phyloP scores from a whole-genome alignment of 2,329 filamentous ascomycete species.

The Aspergillus sp. region DNA sequence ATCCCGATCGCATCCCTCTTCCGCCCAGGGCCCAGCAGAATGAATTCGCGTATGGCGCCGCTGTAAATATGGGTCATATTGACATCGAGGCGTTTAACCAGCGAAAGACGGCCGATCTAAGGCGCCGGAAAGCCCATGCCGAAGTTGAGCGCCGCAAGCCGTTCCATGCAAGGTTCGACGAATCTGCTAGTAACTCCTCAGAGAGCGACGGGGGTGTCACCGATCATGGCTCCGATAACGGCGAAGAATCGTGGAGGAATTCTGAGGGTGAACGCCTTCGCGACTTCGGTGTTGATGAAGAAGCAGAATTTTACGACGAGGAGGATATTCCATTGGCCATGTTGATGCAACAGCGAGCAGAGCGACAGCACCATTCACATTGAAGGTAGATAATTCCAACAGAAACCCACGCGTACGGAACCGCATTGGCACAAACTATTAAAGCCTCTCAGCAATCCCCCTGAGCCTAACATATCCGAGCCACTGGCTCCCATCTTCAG shows the following conservation, averaged over 20 bases:
- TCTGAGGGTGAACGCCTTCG: conserved; percentile 61
- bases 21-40: conserved; percentile 17
- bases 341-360: conserved; percentile 45
- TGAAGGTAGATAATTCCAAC: neutral
- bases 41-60: conserved; percentile 24
- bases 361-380: conserved; percentile 2
- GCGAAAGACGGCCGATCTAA: conserved; percentile 54
- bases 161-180: conserved; percentile 41
- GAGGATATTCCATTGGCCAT: conserved; percentile 61
- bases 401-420: neutral
- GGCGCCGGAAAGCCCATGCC: conserved; percentile 39
- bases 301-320: conserved; percentile 63
- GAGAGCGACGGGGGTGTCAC: conserved; percentile 16
- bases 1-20: conserved; percentile 50
- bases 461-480: conserved; percentile 49
- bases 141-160: conserved; percentile 39
- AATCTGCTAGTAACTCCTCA: conserved; percentile 17
- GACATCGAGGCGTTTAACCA: conserved; percentile 54
- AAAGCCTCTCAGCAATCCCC: conserved; percentile 38
- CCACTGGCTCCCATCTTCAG: conserved; percentile 57
- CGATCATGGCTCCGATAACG: conserved; percentile 36
- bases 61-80: conserved; percentile 36
- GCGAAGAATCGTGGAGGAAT: conserved; percentile 63
- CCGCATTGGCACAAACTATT: neutral
- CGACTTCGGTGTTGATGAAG: conserved; percentile 66